phyloP scores from a whole-genome alignment of 2,329 filamentous ascomycete species.

The Venturia pyrina region DNA sequence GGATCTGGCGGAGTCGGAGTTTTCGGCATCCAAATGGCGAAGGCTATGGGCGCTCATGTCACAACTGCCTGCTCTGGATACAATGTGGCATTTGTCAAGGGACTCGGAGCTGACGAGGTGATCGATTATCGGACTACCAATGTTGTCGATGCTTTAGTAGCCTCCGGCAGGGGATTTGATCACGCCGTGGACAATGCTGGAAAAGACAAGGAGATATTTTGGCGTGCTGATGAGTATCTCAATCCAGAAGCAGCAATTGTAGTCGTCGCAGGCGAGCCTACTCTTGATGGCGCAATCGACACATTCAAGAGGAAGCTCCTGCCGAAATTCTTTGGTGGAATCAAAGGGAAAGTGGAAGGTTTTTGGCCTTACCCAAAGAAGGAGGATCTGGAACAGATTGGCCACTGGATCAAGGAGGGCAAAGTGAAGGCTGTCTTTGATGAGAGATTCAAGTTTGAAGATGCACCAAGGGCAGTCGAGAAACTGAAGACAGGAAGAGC shows the following conservation, averaged over 20 bases:
- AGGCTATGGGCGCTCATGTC: constrained; percentile 49
- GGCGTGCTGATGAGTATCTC: constrained; percentile 41
- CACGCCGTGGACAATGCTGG: constrained; percentile 51
- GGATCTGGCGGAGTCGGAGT: constrained; percentile 46
- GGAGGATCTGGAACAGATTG: constrained; percentile 41
- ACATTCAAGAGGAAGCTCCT: constrained; percentile 29
- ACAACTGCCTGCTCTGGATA: constrained; percentile 47
- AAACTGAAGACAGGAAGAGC: constrained; percentile 26
- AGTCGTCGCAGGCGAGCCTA: constrained; percentile 21
- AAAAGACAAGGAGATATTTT: constrained; percentile 41
- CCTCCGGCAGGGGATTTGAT: constrained; percentile 39
- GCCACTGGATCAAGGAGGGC: constrained; percentile 46
- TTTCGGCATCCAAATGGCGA: constrained; percentile 54
- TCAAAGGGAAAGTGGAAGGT: constrained; percentile 27
- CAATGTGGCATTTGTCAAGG: constrained; percentile 48
- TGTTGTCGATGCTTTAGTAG: constrained; percentile 37
- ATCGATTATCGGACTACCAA: constrained; percentile 46
- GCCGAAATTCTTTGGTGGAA: constrained; percentile 42
- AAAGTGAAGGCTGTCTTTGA: constrained; percentile 49
- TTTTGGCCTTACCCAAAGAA: constrained; percentile 30
- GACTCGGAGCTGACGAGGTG: constrained; percentile 53
- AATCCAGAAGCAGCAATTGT: constrained; percentile 39
- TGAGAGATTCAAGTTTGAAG: constrained; percentile 44
- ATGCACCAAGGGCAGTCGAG: constrained; percentile 35
- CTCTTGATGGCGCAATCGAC: constrained; percentile 6